Base-by-base conservation (phyloP, 176 grass and related monocot species). In the Thinopyrum elongatum region DNA sequence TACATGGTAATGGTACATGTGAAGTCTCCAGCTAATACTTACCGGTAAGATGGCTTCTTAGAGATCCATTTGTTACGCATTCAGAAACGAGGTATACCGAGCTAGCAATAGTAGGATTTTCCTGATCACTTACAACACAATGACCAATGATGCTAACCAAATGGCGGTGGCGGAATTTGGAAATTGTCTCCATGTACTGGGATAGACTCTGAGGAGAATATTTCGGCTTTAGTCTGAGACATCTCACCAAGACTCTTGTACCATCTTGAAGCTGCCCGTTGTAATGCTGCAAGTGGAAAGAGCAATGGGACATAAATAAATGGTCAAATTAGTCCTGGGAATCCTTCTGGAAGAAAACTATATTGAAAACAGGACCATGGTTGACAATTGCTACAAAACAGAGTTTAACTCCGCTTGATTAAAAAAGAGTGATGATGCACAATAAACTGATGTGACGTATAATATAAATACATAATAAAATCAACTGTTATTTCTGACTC, bases 71-170 rank as follows among this genome's bases (percentile, higher is more conserved):
- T 15, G 78, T 77, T 25, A 99, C 53, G 10, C 82, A 81, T 86
- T 99, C 94, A 14, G 75, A 90, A 12, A 99, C 34, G n/a, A 99
- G 88, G 78, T 87, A 94, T 27, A 96, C 41, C 2, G 68, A 61
- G 49, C 78, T 86, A 35, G 80, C 75, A 68, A 91, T 51, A 84
- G 65, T 86, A 76, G 72, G 59, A 79, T 83, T 78, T 29, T 96
- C 94, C 70, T 80, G 65, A 62, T 66, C 90, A 80, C 29, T 71
- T 73, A 77, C 81, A 82, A 91, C 84, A 57, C 97, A 96, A 53
- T 96, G 88, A 29, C 97, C 97, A 76, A 94, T 86, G 58, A 93
- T 96, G 85, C 92, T 93, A 88, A 94, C 92, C 84, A 99, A 88
- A 91, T 99, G 92, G 34, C 85, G 89, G 65, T 99, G 94, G 16